Evolutionary conservation across 495 filamentous ascomycete species (phyloP).

Genomic region (Penicillium nucicola): DNA sequence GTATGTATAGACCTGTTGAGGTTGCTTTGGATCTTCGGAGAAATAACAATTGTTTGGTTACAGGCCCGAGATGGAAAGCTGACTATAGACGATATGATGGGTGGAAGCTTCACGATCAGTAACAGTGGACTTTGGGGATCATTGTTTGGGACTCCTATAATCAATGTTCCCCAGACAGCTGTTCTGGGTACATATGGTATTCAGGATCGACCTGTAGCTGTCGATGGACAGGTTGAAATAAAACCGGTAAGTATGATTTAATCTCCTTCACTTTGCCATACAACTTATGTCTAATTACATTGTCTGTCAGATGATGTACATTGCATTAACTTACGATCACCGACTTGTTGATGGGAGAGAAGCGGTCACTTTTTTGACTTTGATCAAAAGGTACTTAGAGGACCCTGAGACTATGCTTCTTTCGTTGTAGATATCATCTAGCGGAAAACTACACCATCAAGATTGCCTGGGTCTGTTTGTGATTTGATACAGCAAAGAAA

Average conservation of each 20-base stretch:
- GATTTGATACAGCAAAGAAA: too few species aligned
- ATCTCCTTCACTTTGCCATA: too few species aligned
- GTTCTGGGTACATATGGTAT: conserved; percentile 87
- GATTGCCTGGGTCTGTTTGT: too few species aligned
- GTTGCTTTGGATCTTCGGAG: too few species aligned
- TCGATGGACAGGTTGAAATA: conserved; percentile 80
- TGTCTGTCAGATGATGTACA: conserved; percentile 79
- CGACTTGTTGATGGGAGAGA: conserved; percentile 84
- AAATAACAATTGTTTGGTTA: not conserved
- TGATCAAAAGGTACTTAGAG: conserved; percentile 83
- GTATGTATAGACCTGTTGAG: too few species aligned
- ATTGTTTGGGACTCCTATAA: conserved; percentile 87
- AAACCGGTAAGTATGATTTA: conserved; percentile 53
- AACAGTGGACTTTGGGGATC: conserved; percentile 71
- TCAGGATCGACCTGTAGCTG: conserved; percentile 76
- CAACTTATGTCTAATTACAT: too few species aligned
- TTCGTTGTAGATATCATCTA: too few species aligned
- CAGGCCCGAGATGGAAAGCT: conserved; percentile 84
- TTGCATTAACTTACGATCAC: conserved; percentile 89
- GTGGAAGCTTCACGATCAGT: conserved; percentile 93
- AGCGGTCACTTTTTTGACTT: conserved; percentile 79
- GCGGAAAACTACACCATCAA: too few species aligned
- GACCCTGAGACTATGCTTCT: conserved; percentile 81
- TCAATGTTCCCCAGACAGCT: conserved; percentile 84
- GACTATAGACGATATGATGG: conserved; percentile 93